Base-by-base conservation (phyloP, 2,329 filamentous ascomycete species). In the Graphiopsis chlorocephala region DNA sequence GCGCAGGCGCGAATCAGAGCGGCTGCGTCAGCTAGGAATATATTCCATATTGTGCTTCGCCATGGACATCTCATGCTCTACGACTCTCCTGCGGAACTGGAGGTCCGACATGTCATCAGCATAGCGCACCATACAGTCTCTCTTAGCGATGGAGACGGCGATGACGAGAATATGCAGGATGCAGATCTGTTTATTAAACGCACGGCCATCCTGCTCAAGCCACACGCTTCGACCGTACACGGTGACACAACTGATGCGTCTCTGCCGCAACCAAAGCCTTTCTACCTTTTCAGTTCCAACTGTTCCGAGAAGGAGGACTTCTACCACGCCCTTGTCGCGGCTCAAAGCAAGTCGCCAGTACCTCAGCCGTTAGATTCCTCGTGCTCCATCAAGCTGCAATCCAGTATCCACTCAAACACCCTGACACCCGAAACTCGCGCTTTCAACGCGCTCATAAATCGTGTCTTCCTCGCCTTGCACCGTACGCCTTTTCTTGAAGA, bases 281-380 rank as follows among this genome's bases (percentile, higher is more conserved):
- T 97, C 79, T 98, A 89, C 74, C 82, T 99, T 4, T 99, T 98
- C 77, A 96, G 92, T 0, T 93, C 98, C 70, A 97, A 96, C 73
- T 92, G 92, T 75, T 97, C 93, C 0, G 92, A 95, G 55, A 99
- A 99, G 77, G 95, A 99, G 77, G 95, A 99, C 75, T 98, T 99
- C 78, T 99, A 99, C 77, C 94, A 97, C 78, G 91, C 94, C 14
- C 82, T 99, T 70, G 82, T 99, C 45, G 89, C 93, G 70, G 88
- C 89, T 71, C 85, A 85, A 17, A 83, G 86, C 64, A 83, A 84
- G 45, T 85, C 88, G 0, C 92, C 93, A 0, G 83, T 84, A 61
- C 90, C 91, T 11, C 85, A 91, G 68, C 84, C 88, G 15, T 96
- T 96, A 72, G 90, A 96, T 31, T 86, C 92, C 17, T 89, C 90